These are phyloP conservation scores for Gossypium lobatum DNA, from an alignment of 441 rosid species.

Conservation along the genomic window DNA sequence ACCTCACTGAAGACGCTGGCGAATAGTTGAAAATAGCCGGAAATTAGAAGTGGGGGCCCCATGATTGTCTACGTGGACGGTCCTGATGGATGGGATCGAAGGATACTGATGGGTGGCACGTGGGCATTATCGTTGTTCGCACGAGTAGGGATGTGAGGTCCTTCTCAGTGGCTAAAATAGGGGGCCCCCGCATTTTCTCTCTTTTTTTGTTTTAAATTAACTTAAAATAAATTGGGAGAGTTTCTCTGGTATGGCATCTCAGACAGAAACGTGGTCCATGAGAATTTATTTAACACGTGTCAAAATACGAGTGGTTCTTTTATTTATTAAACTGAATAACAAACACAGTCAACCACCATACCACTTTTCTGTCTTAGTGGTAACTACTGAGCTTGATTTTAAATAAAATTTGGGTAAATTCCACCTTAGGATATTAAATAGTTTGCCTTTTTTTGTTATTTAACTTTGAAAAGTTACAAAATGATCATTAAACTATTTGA, in stretches of 20 bases:
- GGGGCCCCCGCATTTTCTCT: background rate
- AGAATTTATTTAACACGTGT: background rate
- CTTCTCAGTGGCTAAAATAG: conserved; percentile 1
- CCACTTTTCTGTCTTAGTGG: too few species aligned
- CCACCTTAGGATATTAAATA: too few species aligned
- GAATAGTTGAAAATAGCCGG: background rate
- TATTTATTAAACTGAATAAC: background rate
- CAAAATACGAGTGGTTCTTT: background rate
- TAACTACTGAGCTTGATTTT: too few species aligned
- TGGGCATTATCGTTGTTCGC: background rate
- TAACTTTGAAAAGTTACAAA: too few species aligned
- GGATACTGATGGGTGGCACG: conserved; percentile 17
- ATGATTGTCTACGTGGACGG: background rate
- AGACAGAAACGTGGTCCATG: background rate
- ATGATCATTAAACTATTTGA: too few species aligned
- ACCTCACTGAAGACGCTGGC: background rate
- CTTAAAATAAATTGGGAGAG: background rate
- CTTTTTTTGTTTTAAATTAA: background rate
- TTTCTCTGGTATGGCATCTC: background rate
- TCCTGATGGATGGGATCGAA: conserved; percentile 11
- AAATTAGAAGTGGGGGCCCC: background rate
- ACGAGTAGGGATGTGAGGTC: background rate
- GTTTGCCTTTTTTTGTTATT: too few species aligned
- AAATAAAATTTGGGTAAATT: too few species aligned
- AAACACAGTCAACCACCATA: background rate